Percentiles rank a stretch among this genome's conserved stretches.
These are phyloP conservation scores for Thelephora terrestris DNA, from an alignment of 1,284 basidiomycete species.

Conservation along the genomic window DNA sequence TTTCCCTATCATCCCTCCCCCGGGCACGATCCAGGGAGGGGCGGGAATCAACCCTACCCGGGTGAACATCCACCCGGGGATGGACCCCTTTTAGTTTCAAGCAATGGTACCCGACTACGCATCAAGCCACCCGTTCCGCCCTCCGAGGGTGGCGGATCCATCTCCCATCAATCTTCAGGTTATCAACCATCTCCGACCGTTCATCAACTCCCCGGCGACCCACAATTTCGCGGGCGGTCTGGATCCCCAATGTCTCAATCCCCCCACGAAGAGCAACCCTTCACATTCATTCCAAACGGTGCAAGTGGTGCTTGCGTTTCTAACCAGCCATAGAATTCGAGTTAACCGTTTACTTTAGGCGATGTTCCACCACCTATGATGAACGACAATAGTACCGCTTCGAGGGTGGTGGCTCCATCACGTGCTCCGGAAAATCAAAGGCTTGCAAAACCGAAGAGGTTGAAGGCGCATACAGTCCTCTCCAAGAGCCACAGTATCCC, in stretches of 20 bases:
- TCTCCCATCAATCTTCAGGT: constrained; percentile 6
- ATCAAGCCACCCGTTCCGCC: constrained; percentile 25
- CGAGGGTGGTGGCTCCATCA: constrained; percentile 9
- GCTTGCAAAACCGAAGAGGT: constrained; percentile 54
- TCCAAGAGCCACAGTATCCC: constrained; percentile 67
- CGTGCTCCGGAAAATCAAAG: constrained; percentile 32
- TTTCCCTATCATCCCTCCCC: constrained; percentile 1
- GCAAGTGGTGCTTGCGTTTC: not conserved
- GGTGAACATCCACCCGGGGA: constrained; percentile 6
- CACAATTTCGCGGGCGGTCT: constrained; percentile 8
- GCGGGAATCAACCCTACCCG: not conserved
- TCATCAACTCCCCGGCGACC: constrained; percentile 1
- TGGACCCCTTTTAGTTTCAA: constrained; percentile 25
- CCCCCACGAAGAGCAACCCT: constrained; percentile 15
- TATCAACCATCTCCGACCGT: constrained; percentile 4
- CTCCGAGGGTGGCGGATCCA: constrained; percentile 5
- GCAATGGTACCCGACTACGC: constrained; percentile 33
- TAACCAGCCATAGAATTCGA: not conserved
- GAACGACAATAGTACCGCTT: not conserved
- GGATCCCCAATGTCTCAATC: constrained; percentile 20
- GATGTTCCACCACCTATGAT: not conserved
- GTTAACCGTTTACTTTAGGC: not conserved
- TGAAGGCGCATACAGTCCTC: constrained; percentile 70
- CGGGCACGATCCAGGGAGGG: not conserved
- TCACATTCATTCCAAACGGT: constrained; percentile 11